These are phyloP conservation scores for Globisporangium barbulae DNA, from an alignment of 352 stramenopile genomes.

Conservation along the genomic window DNA sequence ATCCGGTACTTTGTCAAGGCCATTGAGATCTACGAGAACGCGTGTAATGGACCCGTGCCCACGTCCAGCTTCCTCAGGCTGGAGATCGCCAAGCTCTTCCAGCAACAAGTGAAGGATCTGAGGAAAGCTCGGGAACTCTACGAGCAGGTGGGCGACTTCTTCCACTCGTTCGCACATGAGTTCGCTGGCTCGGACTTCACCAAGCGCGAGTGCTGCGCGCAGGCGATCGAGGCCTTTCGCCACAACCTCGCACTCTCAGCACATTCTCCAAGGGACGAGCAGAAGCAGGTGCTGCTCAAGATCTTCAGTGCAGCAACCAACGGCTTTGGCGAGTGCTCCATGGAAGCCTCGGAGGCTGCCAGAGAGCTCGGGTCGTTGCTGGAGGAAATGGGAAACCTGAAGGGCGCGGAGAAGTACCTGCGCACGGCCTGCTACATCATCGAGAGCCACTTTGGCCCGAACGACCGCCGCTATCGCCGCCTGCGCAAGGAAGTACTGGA, in stretches of 20 bases:
- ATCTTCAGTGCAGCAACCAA: slow-evolving; percentile 40
- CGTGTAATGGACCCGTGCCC: slow-evolving; percentile 53
- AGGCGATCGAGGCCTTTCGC: slow-evolving; percentile 58
- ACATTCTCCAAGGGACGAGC: slow-evolving; percentile 26
- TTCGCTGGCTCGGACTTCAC: slow-evolving; percentile 50
- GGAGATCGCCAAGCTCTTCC: slow-evolving; percentile 54
- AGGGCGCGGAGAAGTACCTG: slow-evolving; percentile 33
- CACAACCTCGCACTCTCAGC: slow-evolving; percentile 36
- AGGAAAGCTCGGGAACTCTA: slow-evolving; percentile 23
- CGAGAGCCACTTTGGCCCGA: slow-evolving; percentile 50
- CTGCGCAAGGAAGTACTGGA: slow-evolving; percentile 44
- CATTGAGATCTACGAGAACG: slow-evolving; percentile 49
- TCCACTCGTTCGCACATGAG: slow-evolving; percentile 53
- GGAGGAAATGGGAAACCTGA: slow-evolving; percentile 37
- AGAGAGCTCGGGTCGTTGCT: slow-evolving; percentile 38
- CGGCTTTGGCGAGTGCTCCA: slow-evolving; percentile 62
- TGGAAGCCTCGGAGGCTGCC: slow-evolving; percentile 48
- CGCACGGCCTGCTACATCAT: slow-evolving; percentile 40
- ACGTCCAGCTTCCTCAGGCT: slow-evolving; percentile 56
- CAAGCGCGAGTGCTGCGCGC: slow-evolving; percentile 48
- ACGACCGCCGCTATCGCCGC: slow-evolving; percentile 43
- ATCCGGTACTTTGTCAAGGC: slow-evolving; percentile 44
- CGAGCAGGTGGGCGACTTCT: slow-evolving; percentile 46
- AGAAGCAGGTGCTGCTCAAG: slow-evolving; percentile 36
- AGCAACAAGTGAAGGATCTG: slow-evolving; percentile 23